Evolutionary conservation across 345 rosid species (phyloP), one percentile per base, ranked within the genome.

Genomic region (Salix caprea): DNA sequence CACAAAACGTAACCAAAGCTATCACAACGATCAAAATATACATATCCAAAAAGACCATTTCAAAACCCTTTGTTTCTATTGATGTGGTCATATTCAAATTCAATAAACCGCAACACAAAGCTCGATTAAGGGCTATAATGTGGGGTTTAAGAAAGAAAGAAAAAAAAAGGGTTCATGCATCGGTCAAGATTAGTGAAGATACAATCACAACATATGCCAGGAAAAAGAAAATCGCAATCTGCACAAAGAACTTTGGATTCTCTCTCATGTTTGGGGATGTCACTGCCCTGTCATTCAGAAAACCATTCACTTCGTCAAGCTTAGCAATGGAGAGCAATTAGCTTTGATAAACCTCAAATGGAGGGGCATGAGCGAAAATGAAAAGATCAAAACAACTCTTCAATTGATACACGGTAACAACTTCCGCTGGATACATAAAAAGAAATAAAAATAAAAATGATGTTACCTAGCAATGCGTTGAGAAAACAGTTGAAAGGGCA

Each of bases 181-280:
- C 99, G 15, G 97, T 93, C 86, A 96, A 91, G 90, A 96, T 89
- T 84, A 94, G 82, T 0, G 98, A 96, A 67, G 99, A 94, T 81
- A 92, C 90, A 83, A 96, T 96, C 80, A 96, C 96, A 76, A 90
- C 96, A 79, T 92, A 96, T 1, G 97, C 99, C 75, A 96, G 88
- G 74, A 94, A 94, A 82, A 92, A 77, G 89, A 94, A 96, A 70
- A 94, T 76, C 69, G 93, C 98, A 78, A 94, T 89, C 79, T 96
- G 99, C 74, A 92, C 79, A 73, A 92, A 87, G 74, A 94, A 86
- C 85, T 91, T 92, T 37, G 98, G 99, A 82, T 94, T 96, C 84
- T 94, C 99, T 82, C 98, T 90, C 98, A 96, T 89, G 90, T 96
- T 96, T 46, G 99, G 99, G 23, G 98, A 93, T 42, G 99, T 89